phyloP scores from a whole-genome alignment of 2,329 filamentous ascomycete species.

The Penicillium verrucosum region DNA sequence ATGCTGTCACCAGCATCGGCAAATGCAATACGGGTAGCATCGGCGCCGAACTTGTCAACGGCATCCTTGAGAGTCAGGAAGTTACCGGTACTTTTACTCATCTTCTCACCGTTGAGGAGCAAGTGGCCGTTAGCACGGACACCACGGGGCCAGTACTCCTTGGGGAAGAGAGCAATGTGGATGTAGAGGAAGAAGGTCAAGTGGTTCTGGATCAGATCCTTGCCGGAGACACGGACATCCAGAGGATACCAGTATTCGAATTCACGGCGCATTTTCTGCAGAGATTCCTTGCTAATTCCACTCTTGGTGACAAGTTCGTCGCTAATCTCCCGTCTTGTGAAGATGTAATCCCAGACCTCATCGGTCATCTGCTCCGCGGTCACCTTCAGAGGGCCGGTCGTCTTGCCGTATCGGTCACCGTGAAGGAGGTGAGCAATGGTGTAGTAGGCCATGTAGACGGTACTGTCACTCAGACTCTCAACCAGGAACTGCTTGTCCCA shows the following conservation, averaged over 20 bases:
- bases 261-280: constrained; percentile 80
- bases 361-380: constrained; percentile 85
- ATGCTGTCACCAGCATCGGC: constrained; percentile 94
- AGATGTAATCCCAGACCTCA: constrained; percentile 95
- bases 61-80: constrained; percentile 88
- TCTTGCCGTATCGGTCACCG: constrained; percentile 78
- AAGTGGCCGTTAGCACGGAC: constrained; percentile 90
- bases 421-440: constrained; percentile 65
- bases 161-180: constrained; percentile 83
- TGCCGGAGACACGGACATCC: constrained; percentile 82
- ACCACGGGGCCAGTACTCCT: constrained; percentile 81
- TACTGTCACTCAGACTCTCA: constrained; percentile 86
- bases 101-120: constrained; percentile 95
- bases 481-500: constrained; percentile 92
- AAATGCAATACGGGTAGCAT: constrained; percentile 84
- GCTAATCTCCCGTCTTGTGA: constrained; percentile 68
- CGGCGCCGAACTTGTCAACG: constrained; percentile 88
- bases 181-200: constrained; percentile 95
- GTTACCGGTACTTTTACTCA: constrained; percentile 96
- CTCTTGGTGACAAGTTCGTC: constrained; percentile 63
- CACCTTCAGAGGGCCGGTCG: constrained; percentile 66
- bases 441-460: constrained; percentile 72
- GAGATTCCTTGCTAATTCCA: constrained; percentile 68
- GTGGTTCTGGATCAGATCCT: constrained; percentile 91
- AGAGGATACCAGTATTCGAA: constrained; percentile 98